Base-by-base conservation (phyloP, 345 rosid genomes). In the Hypericum androsaemum region DNA sequence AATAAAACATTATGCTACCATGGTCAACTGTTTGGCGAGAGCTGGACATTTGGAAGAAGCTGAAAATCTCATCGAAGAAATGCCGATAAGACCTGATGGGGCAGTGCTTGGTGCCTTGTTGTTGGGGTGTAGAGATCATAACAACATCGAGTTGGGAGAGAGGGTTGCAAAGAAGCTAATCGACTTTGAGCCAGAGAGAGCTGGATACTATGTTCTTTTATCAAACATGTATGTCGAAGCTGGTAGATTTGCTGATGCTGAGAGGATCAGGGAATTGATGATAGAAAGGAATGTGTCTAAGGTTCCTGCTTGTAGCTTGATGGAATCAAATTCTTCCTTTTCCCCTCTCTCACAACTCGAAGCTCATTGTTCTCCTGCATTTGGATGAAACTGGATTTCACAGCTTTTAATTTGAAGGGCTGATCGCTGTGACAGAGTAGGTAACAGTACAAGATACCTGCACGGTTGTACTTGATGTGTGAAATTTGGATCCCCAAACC, bases 11-110 rank as follows among this genome's bases (percentile, higher is more conserved):
- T 77, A 75, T 46, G 75, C 89, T 9, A 55, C 63, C 42, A 57
- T 82, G 70, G 80, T 66, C 51, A 79, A 77, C 69, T 82, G 89
- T 64, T 58, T 82, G 54, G 76, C 76, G 13, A 66, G 79, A 60
- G 84, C 80, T 0, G 90, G 90, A 59, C 58, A 66, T 40, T 16
- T 76, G 45, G 77, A 74, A 56, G 84, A 80, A 62, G 89, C 86
- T 1, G 86, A 77, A 76, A 71, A 57, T 39, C 65, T 80, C 52
- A 52, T 74, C 14, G 70, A 70, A 55, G 73, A 61, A 36, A 77
- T 80, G 86, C 84, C 84, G 0, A 38, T 74, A 57, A 75, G 76
- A 48, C 74, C 90, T 45, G 90, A 83, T 62, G 84, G 65, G 44
- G 78, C 82, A 43, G 79, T 77, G 3, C 47, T 83, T 17, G 78